Base-by-base conservation (phyloP, 495 filamentous ascomycete genomes). In the Neurospora sp. region DNA sequence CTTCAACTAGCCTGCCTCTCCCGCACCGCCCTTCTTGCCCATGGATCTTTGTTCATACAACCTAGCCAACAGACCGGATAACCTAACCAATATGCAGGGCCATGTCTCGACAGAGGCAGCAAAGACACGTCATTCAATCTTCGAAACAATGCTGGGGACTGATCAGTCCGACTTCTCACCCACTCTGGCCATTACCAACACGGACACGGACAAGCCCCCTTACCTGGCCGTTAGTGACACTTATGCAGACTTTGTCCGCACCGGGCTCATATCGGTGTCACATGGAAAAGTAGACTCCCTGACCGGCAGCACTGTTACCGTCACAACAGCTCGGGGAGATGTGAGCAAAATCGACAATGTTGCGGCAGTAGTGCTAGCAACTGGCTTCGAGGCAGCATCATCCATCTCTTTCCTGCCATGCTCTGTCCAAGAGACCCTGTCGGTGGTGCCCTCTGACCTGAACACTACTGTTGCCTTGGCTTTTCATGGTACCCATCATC, bases 31-130 rank as follows among this genome's bases (percentile, higher is more conserved):
- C 0, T 94, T 97, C 73, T 76, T 94, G 1, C 94, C 94, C 0
- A 77, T 93, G n/a, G 94, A 97, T 78, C 80, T 96, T 35, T 82
- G 84, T 35, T 87, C 94, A 38, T 94, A 93, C 77, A 92, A 96
- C 73, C 80, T 93, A 8, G 79, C 83, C 20, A 87, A 88, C 44
- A 85, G 91, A 35, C 87, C 88, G 3, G 80, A 83, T 0, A 83
- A 83, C n/a, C 79, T 93, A n/a, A 79, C 81, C 22, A 89, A 91
- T 68, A 81, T 79, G 0, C 83, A 89, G 39, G 91, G 90, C 0
- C 86, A 88, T 38, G 84, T 92, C 41, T 79, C 86, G 1, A 73
- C 83, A 9, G 88, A 91, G 10, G 83, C 84, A 22, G 85, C 88
- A 18, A 82, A 78, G 31, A 78, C 80, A 27, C 79, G 82, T 1